Percentiles rank a stretch among this genome's conserved stretches.
Evolutionary conservation across 352 stramenopile genomes (phyloP).

Genomic region (Peronospora belbahrii): DNA sequence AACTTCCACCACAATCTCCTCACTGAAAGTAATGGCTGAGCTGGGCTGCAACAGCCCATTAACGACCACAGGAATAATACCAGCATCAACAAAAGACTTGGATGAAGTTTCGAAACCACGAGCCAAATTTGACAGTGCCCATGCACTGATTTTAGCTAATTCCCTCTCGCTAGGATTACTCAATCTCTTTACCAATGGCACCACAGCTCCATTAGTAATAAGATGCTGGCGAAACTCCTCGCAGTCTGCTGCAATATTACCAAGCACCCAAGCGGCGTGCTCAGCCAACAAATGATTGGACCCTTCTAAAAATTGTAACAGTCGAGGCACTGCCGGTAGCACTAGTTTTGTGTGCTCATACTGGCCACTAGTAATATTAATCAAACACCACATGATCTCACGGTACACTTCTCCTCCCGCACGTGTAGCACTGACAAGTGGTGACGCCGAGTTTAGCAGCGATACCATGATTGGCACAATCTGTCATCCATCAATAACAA

Average conservation of each 20-base stretch:
- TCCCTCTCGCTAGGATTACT: conserved; percentile 2
- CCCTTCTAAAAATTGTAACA: conserved; percentile 64
- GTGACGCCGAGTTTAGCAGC: conserved; percentile 57
- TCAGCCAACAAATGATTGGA: conserved; percentile 54
- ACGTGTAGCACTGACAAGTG: conserved; percentile 51
- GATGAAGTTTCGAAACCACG: conserved; percentile 65
- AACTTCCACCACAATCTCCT: conserved; percentile 64
- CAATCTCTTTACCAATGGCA: conserved; percentile 7
- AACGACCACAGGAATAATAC: conserved; percentile 44
- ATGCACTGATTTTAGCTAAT: conserved; percentile 35
- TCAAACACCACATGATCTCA: conserved; percentile 78
- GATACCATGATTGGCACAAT: conserved; percentile 67
- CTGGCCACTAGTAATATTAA: conserved; percentile 74
- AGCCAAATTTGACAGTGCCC: conserved; percentile 15
- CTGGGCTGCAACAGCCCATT: conserved; percentile 29
- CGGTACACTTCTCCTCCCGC: conserved; percentile 63
- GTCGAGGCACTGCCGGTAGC: conserved; percentile 58
- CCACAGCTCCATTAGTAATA: conserved; percentile 46
- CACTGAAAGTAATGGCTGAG: conserved; percentile 26
- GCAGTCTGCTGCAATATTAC: conserved; percentile 82
- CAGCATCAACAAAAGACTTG: conserved; percentile 68
- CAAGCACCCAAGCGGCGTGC: conserved; percentile 72
- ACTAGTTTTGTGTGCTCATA: conserved; percentile 81
- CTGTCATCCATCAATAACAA: conserved; percentile 17
- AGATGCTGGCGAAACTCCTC: conserved; percentile 80